phyloP scores from a whole-genome alignment of 495 filamentous ascomycete species.

The Aspergillus conjunctus region DNA sequence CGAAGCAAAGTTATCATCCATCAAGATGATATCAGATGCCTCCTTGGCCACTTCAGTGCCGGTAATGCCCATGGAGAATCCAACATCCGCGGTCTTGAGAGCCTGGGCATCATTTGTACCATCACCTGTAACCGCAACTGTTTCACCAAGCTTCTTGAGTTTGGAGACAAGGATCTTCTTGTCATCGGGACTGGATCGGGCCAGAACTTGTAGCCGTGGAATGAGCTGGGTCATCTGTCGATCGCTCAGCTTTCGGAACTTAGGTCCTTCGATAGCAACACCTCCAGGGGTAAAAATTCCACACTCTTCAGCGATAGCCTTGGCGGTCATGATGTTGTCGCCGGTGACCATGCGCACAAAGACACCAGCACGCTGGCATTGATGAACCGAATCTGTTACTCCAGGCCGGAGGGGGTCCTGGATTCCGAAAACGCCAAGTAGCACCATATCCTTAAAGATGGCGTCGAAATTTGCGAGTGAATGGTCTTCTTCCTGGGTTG shows the following conservation, averaged over 20 bases:
- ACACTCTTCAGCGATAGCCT: constrained; percentile 81
- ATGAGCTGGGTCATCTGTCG: constrained; percentile 69
- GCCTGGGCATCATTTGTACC: constrained; percentile 92
- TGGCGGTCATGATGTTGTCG: constrained; percentile 83
- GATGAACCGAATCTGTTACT: constrained; percentile 73
- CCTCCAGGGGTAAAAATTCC: constrained; percentile 77
- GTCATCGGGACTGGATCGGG: constrained; percentile 81
- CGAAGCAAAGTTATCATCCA: constrained; percentile 92
- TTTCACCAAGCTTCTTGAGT: constrained; percentile 83
- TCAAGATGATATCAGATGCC: constrained; percentile 89
- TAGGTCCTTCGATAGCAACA: constrained; percentile 79
- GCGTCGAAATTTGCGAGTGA: constrained; percentile 76
- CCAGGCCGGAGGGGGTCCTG: constrained; percentile 82
- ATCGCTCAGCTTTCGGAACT: constrained; percentile 70
- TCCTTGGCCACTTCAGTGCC: constrained; percentile 94
- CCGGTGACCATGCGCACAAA: constrained; percentile 91
- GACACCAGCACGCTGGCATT: constrained; percentile 77
- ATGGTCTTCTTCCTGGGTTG: constrained; percentile 66
- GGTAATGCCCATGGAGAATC: constrained; percentile 89
- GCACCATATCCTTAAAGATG: constrained; percentile 75
- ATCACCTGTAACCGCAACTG: constrained; percentile 91
- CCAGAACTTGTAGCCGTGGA: constrained; percentile 79
- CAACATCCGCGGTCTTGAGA: constrained; percentile 83
- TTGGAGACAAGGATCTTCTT: constrained; percentile 78
- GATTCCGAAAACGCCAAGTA: constrained; percentile 80